phyloP scores from a whole-genome alignment of 176 grass and related monocot genomes.

The Elaeis guineensis region DNA sequence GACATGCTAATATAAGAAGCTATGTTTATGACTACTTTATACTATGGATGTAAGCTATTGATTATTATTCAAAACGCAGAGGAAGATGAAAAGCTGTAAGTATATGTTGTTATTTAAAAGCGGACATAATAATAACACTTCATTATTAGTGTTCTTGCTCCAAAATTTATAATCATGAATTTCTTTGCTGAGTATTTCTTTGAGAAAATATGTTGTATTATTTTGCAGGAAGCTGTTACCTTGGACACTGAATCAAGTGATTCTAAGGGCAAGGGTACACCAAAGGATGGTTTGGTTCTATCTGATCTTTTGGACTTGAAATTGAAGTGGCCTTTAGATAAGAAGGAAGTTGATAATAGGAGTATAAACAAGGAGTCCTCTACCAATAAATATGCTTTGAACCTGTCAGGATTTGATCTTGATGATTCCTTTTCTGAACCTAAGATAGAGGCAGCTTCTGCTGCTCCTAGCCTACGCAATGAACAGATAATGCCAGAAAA shows the following conservation, averaged over 20 bases:
- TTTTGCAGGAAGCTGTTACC: constrained; percentile 61
- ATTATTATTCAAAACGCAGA: too few species aligned
- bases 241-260: constrained; percentile 43
- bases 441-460: constrained; percentile 34
- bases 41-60: too few species aligned
- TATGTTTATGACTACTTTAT: too few species aligned
- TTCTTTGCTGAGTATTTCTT: neutral
- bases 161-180: constrained; percentile 17
- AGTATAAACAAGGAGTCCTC: constrained; percentile 22
- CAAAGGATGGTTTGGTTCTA: constrained; percentile 45
- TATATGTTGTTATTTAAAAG: too few species aligned
- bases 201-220: neutral
- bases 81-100: too few species aligned
- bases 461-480: neutral
- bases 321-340: constrained; percentile 43
- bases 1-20: too few species aligned
- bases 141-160: neutral
- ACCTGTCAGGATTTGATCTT: constrained; percentile 47
- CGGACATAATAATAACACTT: too few species aligned
- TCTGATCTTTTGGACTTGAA: constrained; percentile 80
- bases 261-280: constrained; percentile 47
- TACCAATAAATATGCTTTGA: constrained; percentile 24
- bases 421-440: constrained; percentile 50
- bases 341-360: constrained; percentile 21
- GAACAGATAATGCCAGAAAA: neutral